Percentiles rank a stretch among this genome's conserved stretches.
Evolutionary conservation across 768 basidiomycete genomes (phyloP).

Genomic region (Hypholoma sublateritium): DNA sequence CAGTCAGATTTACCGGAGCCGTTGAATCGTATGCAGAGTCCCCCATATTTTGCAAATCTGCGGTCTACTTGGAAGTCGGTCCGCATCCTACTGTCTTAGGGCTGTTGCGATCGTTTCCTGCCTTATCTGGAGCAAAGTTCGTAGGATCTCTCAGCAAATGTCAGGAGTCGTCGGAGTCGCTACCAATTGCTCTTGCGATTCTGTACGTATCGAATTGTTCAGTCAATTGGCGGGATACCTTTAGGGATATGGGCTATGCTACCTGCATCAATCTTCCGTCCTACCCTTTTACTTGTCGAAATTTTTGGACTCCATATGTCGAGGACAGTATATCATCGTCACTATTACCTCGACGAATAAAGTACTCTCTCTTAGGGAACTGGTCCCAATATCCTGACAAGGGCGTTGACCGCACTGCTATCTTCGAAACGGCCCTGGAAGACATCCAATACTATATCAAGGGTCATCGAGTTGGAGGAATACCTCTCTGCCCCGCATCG

Average conservation of each 20-base stretch:
- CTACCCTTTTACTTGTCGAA: conserved; percentile 59
- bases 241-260: conserved; percentile 39
- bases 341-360: not conserved
- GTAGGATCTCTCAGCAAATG: conserved; percentile 52
- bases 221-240: conserved; percentile 58
- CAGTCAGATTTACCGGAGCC: conserved; percentile 55
- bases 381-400: conserved; percentile 44
- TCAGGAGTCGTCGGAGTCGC: conserved; percentile 41
- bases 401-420: conserved; percentile 35
- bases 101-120: conserved; percentile 47
- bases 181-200: conserved; percentile 45
- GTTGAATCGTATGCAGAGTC: conserved; percentile 38
- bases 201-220: conserved; percentile 43
- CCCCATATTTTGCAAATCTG: conserved; percentile 28
- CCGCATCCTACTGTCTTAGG: conserved; percentile 60
- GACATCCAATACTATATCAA: conserved; percentile 43
- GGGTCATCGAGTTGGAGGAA: conserved; percentile 58
- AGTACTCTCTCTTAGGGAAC: conserved; percentile 10
- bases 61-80: conserved; percentile 64
- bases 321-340: conserved; percentile 21
- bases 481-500: conserved; percentile 64
- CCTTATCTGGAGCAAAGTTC: conserved; percentile 32
- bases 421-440: conserved; percentile 54
- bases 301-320: conserved; percentile 56
- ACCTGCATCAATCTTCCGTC: conserved; percentile 54